Evolutionary conservation across 1,284 basidiomycete species (phyloP).

Genomic region (Ganoderma resinaceum): DNA sequence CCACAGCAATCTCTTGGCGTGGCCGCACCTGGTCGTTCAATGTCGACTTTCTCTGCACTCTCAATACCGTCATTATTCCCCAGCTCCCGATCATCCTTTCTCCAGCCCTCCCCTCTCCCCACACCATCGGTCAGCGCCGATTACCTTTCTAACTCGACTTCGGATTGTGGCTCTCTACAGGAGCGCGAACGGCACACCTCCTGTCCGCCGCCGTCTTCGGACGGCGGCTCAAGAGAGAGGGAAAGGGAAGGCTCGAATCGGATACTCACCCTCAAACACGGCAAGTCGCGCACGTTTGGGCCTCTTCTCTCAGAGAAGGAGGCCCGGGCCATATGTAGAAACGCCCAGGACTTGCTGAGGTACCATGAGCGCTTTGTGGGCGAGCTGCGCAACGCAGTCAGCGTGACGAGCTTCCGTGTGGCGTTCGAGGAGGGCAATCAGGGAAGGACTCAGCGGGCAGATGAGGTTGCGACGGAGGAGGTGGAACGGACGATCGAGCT

Average conservation of each 20-base stretch:
- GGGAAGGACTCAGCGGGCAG: slow-evolving; percentile 12
- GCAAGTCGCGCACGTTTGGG: slow-evolving; percentile 41
- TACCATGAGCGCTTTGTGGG: slow-evolving; percentile 78
- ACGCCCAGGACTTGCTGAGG: slow-evolving; percentile 75
- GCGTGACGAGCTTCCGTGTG: slow-evolving; percentile 52
- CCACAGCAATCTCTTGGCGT: slow-evolving; percentile 12
- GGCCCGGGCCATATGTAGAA: slow-evolving; percentile 68
- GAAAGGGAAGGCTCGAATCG: slow-evolving; percentile 29
- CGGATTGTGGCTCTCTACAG: slow-evolving; percentile 19
- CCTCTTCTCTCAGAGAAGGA: slow-evolving; percentile 59
- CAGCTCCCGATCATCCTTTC: slow-evolving; percentile 32
- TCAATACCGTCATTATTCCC: slow-evolving; percentile 37
- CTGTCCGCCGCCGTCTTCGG: slow-evolving; percentile 16
- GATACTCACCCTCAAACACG: slow-evolving; percentile 37
- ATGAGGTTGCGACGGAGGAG: slow-evolving; percentile 20
- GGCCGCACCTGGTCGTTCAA: slow-evolving; percentile 18
- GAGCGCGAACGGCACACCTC: slow-evolving; percentile 29
- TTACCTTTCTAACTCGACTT: slow-evolving; percentile 13
- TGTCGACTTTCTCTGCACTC: slow-evolving; percentile 35
- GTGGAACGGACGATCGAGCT: slow-evolving; percentile 37
- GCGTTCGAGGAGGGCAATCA: slow-evolving; percentile 24
- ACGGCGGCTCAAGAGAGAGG: slow-evolving; percentile 22
- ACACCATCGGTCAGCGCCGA: slow-evolving; percentile 28
- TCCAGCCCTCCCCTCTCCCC: slow-evolving; percentile 25
- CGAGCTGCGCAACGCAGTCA: slow-evolving; percentile 62